phyloP scores from a whole-genome alignment of 1,139 yeast genomes.

The Taphrina pruni region DNA sequence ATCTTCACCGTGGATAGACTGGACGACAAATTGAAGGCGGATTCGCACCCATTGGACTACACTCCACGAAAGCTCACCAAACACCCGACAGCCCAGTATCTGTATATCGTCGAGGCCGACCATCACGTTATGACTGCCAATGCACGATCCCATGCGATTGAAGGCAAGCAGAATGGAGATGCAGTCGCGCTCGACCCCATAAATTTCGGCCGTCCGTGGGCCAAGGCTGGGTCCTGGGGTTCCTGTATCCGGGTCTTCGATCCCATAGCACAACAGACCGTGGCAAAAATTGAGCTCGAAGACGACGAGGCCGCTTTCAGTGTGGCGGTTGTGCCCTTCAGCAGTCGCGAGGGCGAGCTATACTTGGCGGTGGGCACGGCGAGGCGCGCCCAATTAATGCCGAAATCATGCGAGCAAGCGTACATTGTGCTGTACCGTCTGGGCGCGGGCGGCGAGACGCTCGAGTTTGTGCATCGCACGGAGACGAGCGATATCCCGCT shows the following conservation, averaged over 20 bases:
- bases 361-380: slow-evolving; percentile 62
- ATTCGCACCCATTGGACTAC: slow-evolving; percentile 57
- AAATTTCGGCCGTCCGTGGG: slow-evolving; percentile 55
- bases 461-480: slow-evolving; percentile 69
- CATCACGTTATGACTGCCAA: slow-evolving; percentile 51
- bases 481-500: slow-evolving; percentile 59
- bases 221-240: slow-evolving; percentile 54
- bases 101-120: slow-evolving; percentile 60
- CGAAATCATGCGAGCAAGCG: slow-evolving; percentile 52
- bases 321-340: slow-evolving; percentile 53
- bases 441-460: slow-evolving; percentile 52
- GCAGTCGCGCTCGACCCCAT: slow-evolving; percentile 52
- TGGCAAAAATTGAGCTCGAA: slow-evolving; percentile 56
- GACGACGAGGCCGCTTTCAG: slow-evolving; percentile 57
- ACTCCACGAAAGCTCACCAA: slow-evolving; percentile 61
- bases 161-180: slow-evolving; percentile 46
- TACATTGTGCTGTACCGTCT: slow-evolving; percentile 59
- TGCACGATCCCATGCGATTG: slow-evolving; percentile 35
- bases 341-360: slow-evolving; percentile 49
- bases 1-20: slow-evolving; percentile 68
- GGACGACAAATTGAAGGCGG: slow-evolving; percentile 58
- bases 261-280: slow-evolving; percentile 52
- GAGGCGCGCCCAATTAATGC: slow-evolving; percentile 53
- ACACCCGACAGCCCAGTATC: slow-evolving; percentile 49
- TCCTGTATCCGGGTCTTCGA: slow-evolving; percentile 64